A percentile compares a stretch with the other conserved stretches of the same genome.
These are phyloP conservation scores for Letharia lupina DNA, from an alignment of 495 filamentous ascomycete species.

Conservation along the genomic window DNA sequence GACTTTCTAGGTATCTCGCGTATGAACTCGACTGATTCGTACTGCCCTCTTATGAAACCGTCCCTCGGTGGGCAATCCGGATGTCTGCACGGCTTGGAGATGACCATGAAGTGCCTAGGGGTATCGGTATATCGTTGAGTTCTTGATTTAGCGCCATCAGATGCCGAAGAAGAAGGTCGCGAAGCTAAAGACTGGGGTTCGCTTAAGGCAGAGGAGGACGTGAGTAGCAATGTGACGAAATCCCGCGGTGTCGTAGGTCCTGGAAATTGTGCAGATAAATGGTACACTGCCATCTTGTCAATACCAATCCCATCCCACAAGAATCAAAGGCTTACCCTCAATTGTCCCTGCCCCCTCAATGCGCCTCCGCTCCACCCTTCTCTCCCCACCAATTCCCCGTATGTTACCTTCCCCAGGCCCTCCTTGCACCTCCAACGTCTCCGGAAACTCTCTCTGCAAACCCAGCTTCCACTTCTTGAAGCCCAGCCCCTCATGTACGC, in stretches of 20 bases:
- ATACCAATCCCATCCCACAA: neutral
- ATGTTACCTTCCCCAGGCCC: slow-evolving; percentile 61
- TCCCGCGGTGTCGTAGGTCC: slow-evolving; percentile 80
- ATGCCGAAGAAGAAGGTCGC: slow-evolving; percentile 24
- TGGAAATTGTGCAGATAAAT: slow-evolving; percentile 82
- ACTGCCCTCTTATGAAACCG: slow-evolving; percentile 72
- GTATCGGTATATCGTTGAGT: slow-evolving; percentile 19
- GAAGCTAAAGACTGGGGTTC: slow-evolving; percentile 19
- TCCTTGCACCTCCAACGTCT: slow-evolving; percentile 51
- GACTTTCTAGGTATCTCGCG: slow-evolving; percentile 58
- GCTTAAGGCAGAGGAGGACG: slow-evolving; percentile 33
- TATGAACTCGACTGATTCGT: slow-evolving; percentile 89
- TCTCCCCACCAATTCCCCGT: slow-evolving; percentile 76
- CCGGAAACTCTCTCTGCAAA: slow-evolving; percentile 47
- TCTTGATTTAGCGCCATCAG: slow-evolving; percentile 19
- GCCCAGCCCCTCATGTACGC: slow-evolving; percentile 65
- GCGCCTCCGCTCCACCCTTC: slow-evolving; percentile 50
- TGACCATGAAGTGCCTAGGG: slow-evolving; percentile 68
- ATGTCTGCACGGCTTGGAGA: slow-evolving; percentile 77
- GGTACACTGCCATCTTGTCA: slow-evolving; percentile 52
- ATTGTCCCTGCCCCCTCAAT: slow-evolving; percentile 48
- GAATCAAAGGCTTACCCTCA: slow-evolving; percentile 39
- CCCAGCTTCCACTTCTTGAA: slow-evolving; percentile 61
- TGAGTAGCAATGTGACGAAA: slow-evolving; percentile 71
- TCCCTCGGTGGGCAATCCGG: slow-evolving; percentile 56